Evolutionary conservation across 2,329 filamentous ascomycete genomes (phyloP).

Genomic region (Erysiphe pulchra): DNA sequence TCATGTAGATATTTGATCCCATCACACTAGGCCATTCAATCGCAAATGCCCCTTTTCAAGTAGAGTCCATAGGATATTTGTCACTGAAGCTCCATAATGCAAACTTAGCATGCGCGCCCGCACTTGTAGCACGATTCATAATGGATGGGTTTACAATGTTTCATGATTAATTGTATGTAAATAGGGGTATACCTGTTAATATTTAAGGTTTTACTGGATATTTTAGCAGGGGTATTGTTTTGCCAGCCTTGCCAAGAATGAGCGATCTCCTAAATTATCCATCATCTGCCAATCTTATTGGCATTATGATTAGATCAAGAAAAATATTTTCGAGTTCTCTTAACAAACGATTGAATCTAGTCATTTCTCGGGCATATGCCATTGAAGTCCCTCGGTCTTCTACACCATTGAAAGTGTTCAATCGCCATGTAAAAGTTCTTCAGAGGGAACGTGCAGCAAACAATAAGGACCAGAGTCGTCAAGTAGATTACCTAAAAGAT

Average conservation of each 20-base stretch:
- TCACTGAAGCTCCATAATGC: not conserved
- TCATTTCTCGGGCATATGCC: not conserved
- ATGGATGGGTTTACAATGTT: no score
- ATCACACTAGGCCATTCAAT: no score
- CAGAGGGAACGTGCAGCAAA: constrained; percentile 71
- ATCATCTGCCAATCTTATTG: no score
- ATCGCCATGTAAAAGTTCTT: constrained; percentile 60
- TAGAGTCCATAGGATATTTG: no score
- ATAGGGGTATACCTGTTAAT: no score
- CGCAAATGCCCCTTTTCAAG: no score
- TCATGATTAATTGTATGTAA: no score
- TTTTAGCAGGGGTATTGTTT: not conserved
- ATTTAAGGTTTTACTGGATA: not conserved
- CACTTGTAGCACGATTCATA: not conserved
- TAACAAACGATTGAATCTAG: no score
- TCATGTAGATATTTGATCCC: not conserved
- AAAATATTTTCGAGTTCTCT: no score
- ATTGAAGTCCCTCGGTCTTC: not conserved
- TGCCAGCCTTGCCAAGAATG: not conserved
- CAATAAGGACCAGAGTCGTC: constrained; percentile 43
- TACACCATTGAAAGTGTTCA: constrained; percentile 64
- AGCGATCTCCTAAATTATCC: no score
- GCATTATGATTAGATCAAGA: no score
- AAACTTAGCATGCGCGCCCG: not conserved
- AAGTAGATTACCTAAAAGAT: constrained; percentile 80